Evolutionary conservation across 2,329 filamentous ascomycete genomes (phyloP), one percentile per base, ranked within the genome.

Genomic region (Keithomyces neogunnii): DNA sequence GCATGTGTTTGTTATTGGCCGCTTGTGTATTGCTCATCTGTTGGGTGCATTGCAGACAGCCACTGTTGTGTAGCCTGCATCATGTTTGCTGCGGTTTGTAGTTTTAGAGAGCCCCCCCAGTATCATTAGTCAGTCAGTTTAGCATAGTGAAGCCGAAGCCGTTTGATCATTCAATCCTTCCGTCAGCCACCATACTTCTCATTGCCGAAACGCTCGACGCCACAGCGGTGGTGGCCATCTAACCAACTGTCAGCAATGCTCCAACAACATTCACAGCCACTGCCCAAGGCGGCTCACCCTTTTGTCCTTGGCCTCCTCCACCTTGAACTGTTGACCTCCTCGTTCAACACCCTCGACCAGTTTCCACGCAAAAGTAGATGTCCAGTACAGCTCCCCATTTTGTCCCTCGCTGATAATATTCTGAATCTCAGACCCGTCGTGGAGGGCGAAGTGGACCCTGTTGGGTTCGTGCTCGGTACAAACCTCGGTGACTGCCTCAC

Each of bases 331-430:
- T 26, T 58, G 56, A 31, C 39, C 8, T 56, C 59, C 61, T 45
- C 49, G 51, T 45, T 48, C 55, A 2, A 63, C 52, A 0, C 51
- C 57, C 6, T 55, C 48, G 19, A 19, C 19, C 49, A 62, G 52
- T 48, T 56, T 56, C 63, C 65, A 65, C 30, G 62, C 59, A 55
- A 69, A 69, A 1, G 60, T 53, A 52, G 65, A 68, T 10, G 66
- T 68, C 57, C 69, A 53, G 45, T 56, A 63, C 33, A 68, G 45
- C 30, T 66, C 60, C 1, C 53, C 47, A 5, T 57, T 48, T 29
- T 56, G 61, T 47, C 7, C 65, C 61, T 13, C 45, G 30, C 44
- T 59, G 43, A 67, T 55, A 49, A 66, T 61, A 51, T 69, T 69
- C 40, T 59, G 53, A 19, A 69, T 59, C 44, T 54, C 58, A 45